Conservation (phyloP, 2,329 filamentous ascomycete species). For the Neopestalotiopsis sp. region DNA sequence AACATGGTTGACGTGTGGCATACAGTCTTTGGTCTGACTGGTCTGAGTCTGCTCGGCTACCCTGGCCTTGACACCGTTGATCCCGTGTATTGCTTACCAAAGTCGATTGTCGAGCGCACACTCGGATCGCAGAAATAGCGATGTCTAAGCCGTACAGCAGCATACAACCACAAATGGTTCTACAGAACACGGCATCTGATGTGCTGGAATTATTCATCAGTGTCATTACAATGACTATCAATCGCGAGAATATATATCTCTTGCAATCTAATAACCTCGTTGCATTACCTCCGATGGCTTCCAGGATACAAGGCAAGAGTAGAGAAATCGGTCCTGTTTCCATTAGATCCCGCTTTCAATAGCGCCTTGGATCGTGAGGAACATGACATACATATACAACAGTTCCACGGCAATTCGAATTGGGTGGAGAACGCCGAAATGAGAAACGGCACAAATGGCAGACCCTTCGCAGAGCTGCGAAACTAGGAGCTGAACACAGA, state of each 20-base stretch:
- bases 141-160: neutral
- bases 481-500: no score
- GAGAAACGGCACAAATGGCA: no score
- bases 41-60: slow-evolving; percentile 82
- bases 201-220: neutral
- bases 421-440: no score
- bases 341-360: neutral
- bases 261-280: slow-evolving; percentile 75
- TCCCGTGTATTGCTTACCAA: slow-evolving; percentile 86
- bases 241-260: slow-evolving; percentile 45
- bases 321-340: slow-evolving; percentile 45
- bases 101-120: slow-evolving; percentile 66
- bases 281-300: slow-evolving; percentile 53
- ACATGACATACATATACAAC: slow-evolving; percentile 1
- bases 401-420: no score
- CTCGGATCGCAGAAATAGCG: slow-evolving; percentile 46
- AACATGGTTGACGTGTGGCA: slow-evolving; percentile 99
- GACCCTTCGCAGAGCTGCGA: no score
- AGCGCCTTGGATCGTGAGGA: neutral
- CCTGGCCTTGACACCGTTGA: slow-evolving; percentile 81
- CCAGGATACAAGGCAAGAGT: slow-evolving; percentile 76
- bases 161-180: neutral
- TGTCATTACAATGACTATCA: neutral
- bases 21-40: slow-evolving; percentile 86
- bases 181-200: neutral